These are phyloP conservation scores for Pythium sp. DNA, from an alignment of 352 stramenopile genomes.

Conservation along the genomic window DNA sequence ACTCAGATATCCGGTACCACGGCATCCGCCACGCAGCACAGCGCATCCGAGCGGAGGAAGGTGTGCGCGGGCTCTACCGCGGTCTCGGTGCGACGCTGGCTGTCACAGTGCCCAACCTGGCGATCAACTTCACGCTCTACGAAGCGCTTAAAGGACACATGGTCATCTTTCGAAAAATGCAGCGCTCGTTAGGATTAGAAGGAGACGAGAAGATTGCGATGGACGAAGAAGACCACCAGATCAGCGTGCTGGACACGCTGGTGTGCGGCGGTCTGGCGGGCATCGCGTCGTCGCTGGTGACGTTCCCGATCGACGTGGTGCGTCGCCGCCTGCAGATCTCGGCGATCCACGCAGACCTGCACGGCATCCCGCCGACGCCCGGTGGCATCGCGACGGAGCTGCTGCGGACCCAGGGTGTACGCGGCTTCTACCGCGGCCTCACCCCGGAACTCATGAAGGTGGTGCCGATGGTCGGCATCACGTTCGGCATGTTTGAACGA, in stretches of 20 bases:
- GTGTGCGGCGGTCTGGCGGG: conserved; percentile 89
- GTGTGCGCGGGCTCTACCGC: conserved; percentile 91
- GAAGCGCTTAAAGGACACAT: conserved; percentile 91
- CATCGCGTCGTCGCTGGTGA: conserved; percentile 91
- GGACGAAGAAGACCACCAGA: conserved; percentile 19
- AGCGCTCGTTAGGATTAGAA: conserved; percentile 31
- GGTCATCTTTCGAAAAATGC: conserved; percentile 63
- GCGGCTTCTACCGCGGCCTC: conserved; percentile 87
- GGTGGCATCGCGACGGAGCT: conserved; percentile 74
- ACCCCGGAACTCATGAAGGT: conserved; percentile 96
- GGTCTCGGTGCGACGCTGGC: conserved; percentile 92
- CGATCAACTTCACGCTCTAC: conserved; percentile 96
- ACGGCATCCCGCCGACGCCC: conserved; percentile 70
- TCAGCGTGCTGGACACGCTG: conserved; percentile 85
- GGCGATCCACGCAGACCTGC: conserved; percentile 64
- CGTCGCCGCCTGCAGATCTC: conserved; percentile 94
- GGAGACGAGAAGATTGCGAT: conserved; percentile 21
- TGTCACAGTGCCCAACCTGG: conserved; percentile 95
- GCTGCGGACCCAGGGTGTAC: conserved; percentile 62
- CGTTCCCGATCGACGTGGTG: conserved; percentile 95
- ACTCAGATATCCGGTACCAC: conserved; percentile 83
- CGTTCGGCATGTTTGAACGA: conserved; percentile 94
- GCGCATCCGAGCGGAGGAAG: conserved; percentile 90
- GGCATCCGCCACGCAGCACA: conserved; percentile 92
- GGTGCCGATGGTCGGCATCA: conserved; percentile 96